Evolutionary conservation across 495 filamentous ascomycete species (phyloP), one percentile per base, ranked within the genome.

Genomic region (Penicillium cinerascens): DNA sequence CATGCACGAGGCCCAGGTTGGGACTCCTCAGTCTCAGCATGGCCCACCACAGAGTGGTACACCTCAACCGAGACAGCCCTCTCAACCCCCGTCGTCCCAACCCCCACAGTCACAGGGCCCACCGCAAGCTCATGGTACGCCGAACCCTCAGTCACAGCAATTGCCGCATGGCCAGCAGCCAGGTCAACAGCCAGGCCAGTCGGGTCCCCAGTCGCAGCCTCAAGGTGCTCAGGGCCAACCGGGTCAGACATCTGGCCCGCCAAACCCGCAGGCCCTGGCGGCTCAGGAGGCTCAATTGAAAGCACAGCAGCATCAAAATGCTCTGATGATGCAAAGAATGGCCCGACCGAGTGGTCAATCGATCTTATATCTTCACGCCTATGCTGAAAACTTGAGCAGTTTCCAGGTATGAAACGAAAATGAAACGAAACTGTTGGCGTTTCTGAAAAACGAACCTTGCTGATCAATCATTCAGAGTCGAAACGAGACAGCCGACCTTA

Each of bases 321-420:
- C 67, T 17, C 49, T 75, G 29, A 67, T 82, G 63, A 75, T 80
- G 55, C 75, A 81, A 60, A 72, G 75, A 40, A 77, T 82, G 45
- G 66, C 67, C 17, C 71, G 82, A 58, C n/a, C 37, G 16, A 82
- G 81, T 53, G 83, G 83, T 4, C 60, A 78, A 8, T 78, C 79
- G 22, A 67, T 88, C 10, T 60, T 92, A 44, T 81, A 76, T 54
- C 69, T 96, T 36, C 75, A 87, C 55, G 74, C 77, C 46, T 92
- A 92, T 58, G 78, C 80, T 20, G 87, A 92, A 60, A 72, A 86
- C 44, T 69, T 95, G 10, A 86, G 85, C 56, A 75, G 74, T 45
- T 89, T 86, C 60, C 67, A n/a, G n/a, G n/a, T n/a, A n/a, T n/a
- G n/a, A n/a, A n/a, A n/a, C n/a, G n/a, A n/a, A n/a, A n/a, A n/a